Conservation (phyloP, 139 green algal species). For the Raphidocelis subcapitata region DNA sequence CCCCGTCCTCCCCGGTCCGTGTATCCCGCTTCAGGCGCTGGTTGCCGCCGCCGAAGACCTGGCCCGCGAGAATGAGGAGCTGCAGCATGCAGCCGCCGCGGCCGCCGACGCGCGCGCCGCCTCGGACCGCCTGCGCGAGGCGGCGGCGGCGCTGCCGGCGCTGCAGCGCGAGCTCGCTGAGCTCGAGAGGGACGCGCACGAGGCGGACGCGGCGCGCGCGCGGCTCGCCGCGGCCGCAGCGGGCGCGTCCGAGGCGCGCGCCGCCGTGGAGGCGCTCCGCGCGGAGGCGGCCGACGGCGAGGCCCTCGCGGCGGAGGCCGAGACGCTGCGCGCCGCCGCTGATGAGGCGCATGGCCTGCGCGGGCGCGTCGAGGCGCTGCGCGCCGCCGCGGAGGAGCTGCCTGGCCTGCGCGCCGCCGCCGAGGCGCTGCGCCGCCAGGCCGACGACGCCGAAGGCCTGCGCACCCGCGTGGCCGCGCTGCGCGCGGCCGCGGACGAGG, state of each 20-base stretch:
- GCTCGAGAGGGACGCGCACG: neutral
- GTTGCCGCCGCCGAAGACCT: neutral
- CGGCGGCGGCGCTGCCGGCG: neutral
- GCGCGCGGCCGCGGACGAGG: slow-evolving; percentile 12
- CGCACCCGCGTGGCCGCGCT: neutral
- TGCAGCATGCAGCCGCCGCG: neutral
- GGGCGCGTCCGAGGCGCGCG: too few relatives aligned
- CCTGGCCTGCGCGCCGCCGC: neutral
- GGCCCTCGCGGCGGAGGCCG: too few relatives aligned
- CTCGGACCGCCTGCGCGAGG: neutral
- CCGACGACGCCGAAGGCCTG: neutral
- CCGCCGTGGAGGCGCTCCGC: too few relatives aligned
- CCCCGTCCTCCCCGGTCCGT: too few relatives aligned
- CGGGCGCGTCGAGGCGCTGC: neutral
- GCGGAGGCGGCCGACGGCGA: too few relatives aligned
- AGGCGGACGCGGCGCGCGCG: neutral
- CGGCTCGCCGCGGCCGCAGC: too few relatives aligned
- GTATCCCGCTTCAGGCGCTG: neutral
- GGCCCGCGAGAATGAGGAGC: neutral
- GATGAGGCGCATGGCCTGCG: neutral
- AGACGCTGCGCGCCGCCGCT: too few relatives aligned
- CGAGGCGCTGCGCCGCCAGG: slow-evolving; percentile 7
- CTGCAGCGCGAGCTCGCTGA: neutral
- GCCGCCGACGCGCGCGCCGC: too few relatives aligned
- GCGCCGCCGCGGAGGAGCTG: neutral